Evolutionary conservation across 2,329 filamentous ascomycete genomes (phyloP).

Genomic region (Volutella citrinella): DNA sequence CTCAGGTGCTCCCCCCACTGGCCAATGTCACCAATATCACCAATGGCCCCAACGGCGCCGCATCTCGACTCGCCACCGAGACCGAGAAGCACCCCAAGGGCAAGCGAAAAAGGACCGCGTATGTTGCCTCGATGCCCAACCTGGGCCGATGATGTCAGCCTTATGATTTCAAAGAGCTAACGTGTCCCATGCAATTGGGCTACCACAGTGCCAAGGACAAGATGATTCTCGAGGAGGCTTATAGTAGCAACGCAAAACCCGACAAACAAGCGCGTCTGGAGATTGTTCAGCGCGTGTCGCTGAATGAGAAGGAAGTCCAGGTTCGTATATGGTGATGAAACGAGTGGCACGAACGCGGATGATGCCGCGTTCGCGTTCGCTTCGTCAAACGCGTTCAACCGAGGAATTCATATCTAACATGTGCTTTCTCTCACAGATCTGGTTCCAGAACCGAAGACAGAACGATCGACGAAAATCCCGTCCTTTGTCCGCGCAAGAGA

Average conservation of each 20-base stretch:
- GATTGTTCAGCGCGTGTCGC: constrained; percentile 79
- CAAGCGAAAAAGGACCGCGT: constrained; percentile 64
- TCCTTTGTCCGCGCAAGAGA: constrained; percentile 75
- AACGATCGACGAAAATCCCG: constrained; percentile 88
- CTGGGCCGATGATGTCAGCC: constrained; percentile 1
- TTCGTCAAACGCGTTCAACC: too few relatives aligned
- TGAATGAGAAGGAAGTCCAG: constrained; percentile 96
- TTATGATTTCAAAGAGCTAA: too few relatives aligned
- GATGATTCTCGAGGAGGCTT: constrained; percentile 81
- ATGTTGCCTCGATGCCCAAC: constrained; percentile 22
- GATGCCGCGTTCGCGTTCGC: too few relatives aligned
- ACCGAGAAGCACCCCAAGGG: constrained; percentile 52
- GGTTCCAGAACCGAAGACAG: constrained; percentile 95
- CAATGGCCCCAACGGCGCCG: constrained; percentile 5
- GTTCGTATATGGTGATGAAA: too few relatives aligned
- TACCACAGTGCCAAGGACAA: constrained; percentile 77
- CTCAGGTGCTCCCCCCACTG: constrained; percentile 21
- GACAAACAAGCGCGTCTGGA: constrained; percentile 84
- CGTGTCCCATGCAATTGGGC: constrained; percentile 13
- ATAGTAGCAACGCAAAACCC: constrained; percentile 81
- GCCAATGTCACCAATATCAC: constrained; percentile 7
- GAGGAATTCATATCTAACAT: too few relatives aligned
- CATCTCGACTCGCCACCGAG: constrained; percentile 15
- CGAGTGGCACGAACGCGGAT: too few relatives aligned
- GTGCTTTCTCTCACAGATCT: too few relatives aligned